A percentile compares a stretch with the other conserved stretches of the same genome.
Conservation (phyloP, 495 filamentous ascomycete species). For the Aspergillus ostianus region DNA sequence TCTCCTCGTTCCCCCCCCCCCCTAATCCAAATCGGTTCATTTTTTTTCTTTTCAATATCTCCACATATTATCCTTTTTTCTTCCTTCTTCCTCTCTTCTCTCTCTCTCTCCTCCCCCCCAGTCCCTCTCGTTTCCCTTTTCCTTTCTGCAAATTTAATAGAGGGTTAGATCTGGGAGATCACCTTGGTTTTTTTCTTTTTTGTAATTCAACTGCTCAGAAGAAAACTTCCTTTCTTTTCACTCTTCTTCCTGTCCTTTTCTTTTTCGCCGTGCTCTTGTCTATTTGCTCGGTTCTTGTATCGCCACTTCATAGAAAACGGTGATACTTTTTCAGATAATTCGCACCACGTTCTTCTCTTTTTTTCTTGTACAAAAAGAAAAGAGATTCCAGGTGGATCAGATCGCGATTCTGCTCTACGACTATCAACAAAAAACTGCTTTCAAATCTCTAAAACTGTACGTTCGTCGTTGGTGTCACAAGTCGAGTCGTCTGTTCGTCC, state of each 20-base stretch:
- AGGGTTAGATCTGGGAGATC: slow-evolving; percentile 32
- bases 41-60: slow-evolving; percentile 35
- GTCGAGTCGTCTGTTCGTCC: background rate
- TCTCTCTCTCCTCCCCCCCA: slow-evolving; percentile 25
- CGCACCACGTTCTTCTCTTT: slow-evolving; percentile 11
- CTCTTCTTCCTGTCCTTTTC: slow-evolving; percentile 10
- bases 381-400: slow-evolving; percentile 10
- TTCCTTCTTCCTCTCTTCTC: slow-evolving; percentile 27
- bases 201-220: slow-evolving; percentile 6
- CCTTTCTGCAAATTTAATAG: slow-evolving; percentile 32
- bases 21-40: slow-evolving; percentile 19
- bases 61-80: slow-evolving; percentile 38
- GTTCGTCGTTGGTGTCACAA: slow-evolving; percentile 1
- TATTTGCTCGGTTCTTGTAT: slow-evolving; percentile 11
- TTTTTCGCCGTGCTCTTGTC: slow-evolving; percentile 7
- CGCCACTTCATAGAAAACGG: slow-evolving; percentile 20
- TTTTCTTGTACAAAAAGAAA: slow-evolving; percentile 17
- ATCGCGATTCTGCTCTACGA: slow-evolving; percentile 9
- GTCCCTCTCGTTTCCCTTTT: slow-evolving; percentile 25
- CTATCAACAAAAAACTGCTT: slow-evolving; percentile 6
- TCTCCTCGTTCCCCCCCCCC: slow-evolving; percentile 30
- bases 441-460: slow-evolving; percentile 12
- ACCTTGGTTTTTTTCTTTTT: slow-evolving; percentile 25
- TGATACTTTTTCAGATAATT: slow-evolving; percentile 7
- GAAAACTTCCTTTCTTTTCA: slow-evolving; percentile 6